Evolutionary conservation across 139 green algal species (phyloP), one percentile per base, ranked within the genome.

Genomic region (Desmodesmus armatus): DNA sequence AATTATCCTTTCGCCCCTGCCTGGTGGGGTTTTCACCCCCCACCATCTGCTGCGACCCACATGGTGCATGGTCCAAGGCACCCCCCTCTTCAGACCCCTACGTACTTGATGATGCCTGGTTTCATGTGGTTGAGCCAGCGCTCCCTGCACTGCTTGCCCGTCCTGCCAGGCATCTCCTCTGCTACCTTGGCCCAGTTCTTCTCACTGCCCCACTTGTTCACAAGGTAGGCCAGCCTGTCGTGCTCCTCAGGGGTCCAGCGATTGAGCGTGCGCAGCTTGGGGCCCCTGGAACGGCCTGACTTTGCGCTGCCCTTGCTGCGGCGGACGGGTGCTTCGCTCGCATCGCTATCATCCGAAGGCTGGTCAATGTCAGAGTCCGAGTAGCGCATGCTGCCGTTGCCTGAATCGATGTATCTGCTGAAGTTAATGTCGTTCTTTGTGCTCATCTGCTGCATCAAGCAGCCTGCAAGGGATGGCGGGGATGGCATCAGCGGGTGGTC

Each of bases 81-180:
- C n/a, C n/a, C n/a, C n/a, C n/a, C n/a, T n/a, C n/a, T n/a, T n/a
- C n/a, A n/a, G n/a, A n/a, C n/a, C n/a, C n/a, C 17, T 39, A 37
- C 80, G 70, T n/a, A 86, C 72, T 89, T 89, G 44, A 78, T 55
- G 35, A 90, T 78, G 43, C 84, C 75, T 19, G 66, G 65, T 11
- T 78, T 77, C 63, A 90, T 79, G 75, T 90, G 81, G 53, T 90
- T 86, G 29, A 87, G 75, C 86, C 86, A 90, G 39, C 86, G 82
- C 43, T 90, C 86, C 2, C 86, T 44, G 86, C 86, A 90, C 77
- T 90, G 87, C 87, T 90, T 90, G 74, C 80, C 43, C 21, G 81
- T 83, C 43, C 86, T 84, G 39, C 81, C 78, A 55, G 60, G 63
- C 60, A 89, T 87, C 47, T 78, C 31, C 37, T 86, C 39, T 63